Conservation (phyloP, 306 rosid species). For the Abrus pulchellus region DNA sequence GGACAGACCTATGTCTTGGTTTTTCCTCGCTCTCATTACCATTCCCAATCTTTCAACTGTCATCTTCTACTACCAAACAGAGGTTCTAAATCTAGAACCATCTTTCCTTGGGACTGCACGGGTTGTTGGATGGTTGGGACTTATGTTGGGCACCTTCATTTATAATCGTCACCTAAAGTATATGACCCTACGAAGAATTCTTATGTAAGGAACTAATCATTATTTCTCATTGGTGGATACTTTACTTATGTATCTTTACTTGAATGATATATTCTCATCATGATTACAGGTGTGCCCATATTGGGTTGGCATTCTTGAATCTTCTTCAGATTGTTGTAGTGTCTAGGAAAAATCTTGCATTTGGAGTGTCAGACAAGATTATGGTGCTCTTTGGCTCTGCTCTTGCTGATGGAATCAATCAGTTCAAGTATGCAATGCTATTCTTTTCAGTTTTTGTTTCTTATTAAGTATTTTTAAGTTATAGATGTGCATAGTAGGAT, state of each 20-base stretch:
- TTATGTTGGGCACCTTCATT: constrained; percentile 79
- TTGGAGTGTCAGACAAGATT: constrained; percentile 69
- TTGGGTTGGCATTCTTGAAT: constrained; percentile 69
- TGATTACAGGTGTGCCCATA: constrained; percentile 71
- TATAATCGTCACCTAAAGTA: constrained; percentile 71
- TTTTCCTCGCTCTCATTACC: constrained; percentile 77
- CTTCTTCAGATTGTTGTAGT: constrained; percentile 69
- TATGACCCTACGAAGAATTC: constrained; percentile 79
- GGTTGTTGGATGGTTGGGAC: constrained; percentile 86
- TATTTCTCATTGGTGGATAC: constrained; percentile 10
- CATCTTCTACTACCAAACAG: constrained; percentile 83
- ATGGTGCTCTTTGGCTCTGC: constrained; percentile 85
- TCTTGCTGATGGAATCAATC: constrained; percentile 78
- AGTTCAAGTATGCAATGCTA: constrained; percentile 72
- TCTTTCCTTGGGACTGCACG: constrained; percentile 81
- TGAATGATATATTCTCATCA: constrained; percentile 43
- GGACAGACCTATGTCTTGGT: constrained; percentile 89
- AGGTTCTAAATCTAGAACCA: constrained; percentile 76
- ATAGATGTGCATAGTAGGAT: constrained; percentile 18
- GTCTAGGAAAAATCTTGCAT: constrained; percentile 64
- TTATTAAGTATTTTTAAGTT: neutral
- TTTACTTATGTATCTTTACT: constrained; percentile 18
- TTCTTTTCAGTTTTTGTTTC: constrained; percentile 25
- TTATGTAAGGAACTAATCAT: constrained; percentile 62
- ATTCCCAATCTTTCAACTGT: constrained; percentile 80